Evolutionary conservation across 768 basidiomycete genomes (phyloP).

Genomic region (Trametes cubensis): DNA sequence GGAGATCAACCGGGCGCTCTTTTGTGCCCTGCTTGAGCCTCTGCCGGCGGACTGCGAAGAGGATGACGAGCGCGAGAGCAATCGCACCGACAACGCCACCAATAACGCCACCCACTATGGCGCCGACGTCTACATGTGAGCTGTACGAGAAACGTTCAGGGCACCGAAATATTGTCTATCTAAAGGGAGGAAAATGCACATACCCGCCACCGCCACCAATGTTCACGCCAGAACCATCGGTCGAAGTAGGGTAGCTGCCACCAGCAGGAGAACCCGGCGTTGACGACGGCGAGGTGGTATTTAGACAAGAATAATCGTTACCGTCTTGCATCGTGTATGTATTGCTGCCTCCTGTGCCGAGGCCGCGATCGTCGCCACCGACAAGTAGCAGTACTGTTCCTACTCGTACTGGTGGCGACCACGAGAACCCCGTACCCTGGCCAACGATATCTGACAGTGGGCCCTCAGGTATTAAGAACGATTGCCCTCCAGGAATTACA

Average conservation of each 20-base stretch:
- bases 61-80: conserved; percentile 42
- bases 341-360: conserved; percentile 69
- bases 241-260: conserved; percentile 65
- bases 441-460: conserved; percentile 42
- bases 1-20: conserved; percentile 68
- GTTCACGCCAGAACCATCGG: conserved; percentile 37
- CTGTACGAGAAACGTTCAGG: conserved; percentile 16
- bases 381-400: conserved; percentile 70
- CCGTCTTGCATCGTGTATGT: conserved; percentile 58
- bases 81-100: conserved; percentile 58
- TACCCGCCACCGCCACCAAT: conserved; percentile 31
- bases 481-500: conserved; percentile 79
- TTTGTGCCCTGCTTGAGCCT: conserved; percentile 43
- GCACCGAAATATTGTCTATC: neutral
- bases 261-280: conserved; percentile 79
- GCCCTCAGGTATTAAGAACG: conserved; percentile 63
- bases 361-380: conserved; percentile 67
- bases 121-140: conserved; percentile 25
- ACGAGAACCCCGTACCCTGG: conserved; percentile 67
- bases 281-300: conserved; percentile 66
- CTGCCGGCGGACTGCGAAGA: conserved; percentile 53
- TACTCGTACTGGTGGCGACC: conserved; percentile 64
- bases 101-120: conserved; percentile 49
- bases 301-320: conserved; percentile 55
- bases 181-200: conserved; percentile 10